Conservation (phyloP, 148 eudicot genomes). For the Dianthus caryophyllus region DNA sequence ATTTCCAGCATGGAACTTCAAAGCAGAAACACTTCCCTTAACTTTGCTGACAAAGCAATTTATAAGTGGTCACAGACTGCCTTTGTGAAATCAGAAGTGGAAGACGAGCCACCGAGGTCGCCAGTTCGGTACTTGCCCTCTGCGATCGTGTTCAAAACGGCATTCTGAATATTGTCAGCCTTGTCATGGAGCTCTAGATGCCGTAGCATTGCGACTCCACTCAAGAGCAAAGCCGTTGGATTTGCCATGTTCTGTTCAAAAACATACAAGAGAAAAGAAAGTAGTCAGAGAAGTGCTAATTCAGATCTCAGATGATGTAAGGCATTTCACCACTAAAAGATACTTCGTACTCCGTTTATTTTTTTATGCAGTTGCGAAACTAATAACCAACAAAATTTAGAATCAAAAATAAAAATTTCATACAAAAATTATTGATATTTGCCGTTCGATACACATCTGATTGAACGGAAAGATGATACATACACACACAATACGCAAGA, state of each 20-base stretch:
- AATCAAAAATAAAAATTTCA: background rate
- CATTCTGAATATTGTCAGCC: slow-evolving; percentile 78
- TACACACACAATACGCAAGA: no score
- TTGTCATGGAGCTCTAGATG: slow-evolving; percentile 80
- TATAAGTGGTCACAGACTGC: slow-evolving; percentile 78
- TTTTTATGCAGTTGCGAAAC: background rate
- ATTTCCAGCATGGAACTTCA: slow-evolving; percentile 17
- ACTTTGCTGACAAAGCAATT: slow-evolving; percentile 10
- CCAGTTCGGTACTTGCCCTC: slow-evolving; percentile 84
- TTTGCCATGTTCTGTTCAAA: slow-evolving; percentile 53
- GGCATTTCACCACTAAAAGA: background rate
- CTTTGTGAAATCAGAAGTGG: slow-evolving; percentile 76
- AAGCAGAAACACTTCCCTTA: slow-evolving; percentile 12
- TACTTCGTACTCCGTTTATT: no score
- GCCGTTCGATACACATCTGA: no score
- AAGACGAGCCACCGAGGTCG: slow-evolving; percentile 79
- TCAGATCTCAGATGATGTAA: background rate
- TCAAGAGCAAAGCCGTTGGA: slow-evolving; percentile 90
- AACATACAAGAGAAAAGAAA: background rate
- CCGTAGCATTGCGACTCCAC: slow-evolving; percentile 78
- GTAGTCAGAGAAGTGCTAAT: background rate
- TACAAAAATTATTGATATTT: no score
- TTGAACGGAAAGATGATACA: no score
- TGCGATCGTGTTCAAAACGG: slow-evolving; percentile 71
- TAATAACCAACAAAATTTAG: background rate